Evolutionary conservation across 371 early-diverging fungal genomes (phyloP), one percentile per base, ranked within the genome.

Genomic region (Mucor lusitanicus): DNA sequence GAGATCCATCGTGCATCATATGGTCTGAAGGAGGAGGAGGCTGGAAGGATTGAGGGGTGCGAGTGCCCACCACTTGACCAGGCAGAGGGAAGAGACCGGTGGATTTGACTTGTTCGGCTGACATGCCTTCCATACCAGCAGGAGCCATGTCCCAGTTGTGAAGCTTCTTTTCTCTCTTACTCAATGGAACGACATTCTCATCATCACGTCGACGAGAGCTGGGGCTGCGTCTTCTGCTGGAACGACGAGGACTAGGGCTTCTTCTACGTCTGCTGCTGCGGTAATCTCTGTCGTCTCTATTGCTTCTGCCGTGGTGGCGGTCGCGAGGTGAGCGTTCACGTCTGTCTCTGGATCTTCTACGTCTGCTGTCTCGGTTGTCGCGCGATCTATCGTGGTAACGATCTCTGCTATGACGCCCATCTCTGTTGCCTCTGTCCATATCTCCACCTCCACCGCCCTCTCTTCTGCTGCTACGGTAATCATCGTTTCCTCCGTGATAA

Each of bases 131-230:
- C 78, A 91, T 97, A 25, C 97, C 98, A 19, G 89, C 87, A 44
- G 98, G 98, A 2, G 95, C 87, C 64, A 93, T 83, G 80, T 99
- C 99, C 99, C 99, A 99, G 72, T 91, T 88, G 63, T 90, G 86
- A 37, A 97, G 85, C 77, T 92, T 94, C 39, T 92, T 83, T 28
- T 78, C 82, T 59, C 96, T 80, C 73, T 91, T 84, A 73, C 96
- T 92, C 35, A 98, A 78, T 12, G 96, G 96, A 32, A 91, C 76
- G 8, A 87, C 79, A 8, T 53, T 62, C 25, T 88, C 81, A 63
- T 85, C 87, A 75, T 76, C 80, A 67, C 85, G 76, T 68, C 76
- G 74, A 61, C 78, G 74, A 15, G 63, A 60, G 50, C 75, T 71
- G 17, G 79, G 79, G 58, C 78, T 76, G 54, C 83, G 81, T 40